Conservation (phyloP, 306 rosid species). For the Prunus salicina region DNA sequence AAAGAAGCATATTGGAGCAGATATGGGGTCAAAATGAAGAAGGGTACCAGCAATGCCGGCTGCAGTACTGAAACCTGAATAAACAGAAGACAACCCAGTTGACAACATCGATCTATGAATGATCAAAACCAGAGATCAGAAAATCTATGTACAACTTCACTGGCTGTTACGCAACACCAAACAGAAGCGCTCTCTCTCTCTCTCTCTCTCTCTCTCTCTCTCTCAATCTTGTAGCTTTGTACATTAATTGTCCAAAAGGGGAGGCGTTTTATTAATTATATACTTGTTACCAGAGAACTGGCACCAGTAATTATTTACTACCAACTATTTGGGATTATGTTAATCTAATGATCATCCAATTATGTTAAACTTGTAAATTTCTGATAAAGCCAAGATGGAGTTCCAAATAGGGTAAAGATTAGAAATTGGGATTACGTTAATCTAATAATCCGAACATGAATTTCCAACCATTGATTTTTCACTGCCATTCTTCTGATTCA, state of each 20-base stretch:
- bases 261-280: not conserved
- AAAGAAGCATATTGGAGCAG: not conserved
- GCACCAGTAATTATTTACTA: not conserved
- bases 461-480: not conserved
- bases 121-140: not conserved
- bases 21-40: not conserved
- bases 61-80: conserved; percentile 20
- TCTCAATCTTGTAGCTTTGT: not conserved
- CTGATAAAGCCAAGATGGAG: not conserved
- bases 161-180: not conserved
- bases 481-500: not conserved
- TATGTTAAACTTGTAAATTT: not conserved
- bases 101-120: conserved; percentile 10
- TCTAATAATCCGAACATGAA: not conserved
- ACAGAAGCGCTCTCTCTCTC: not conserved
- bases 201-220: not conserved
- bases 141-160: not conserved
- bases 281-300: not conserved
- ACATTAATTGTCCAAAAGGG: not conserved
- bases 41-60: conserved; percentile 43
- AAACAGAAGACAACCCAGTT: conserved; percentile 29
- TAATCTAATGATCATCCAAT: not conserved
- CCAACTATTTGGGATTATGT: not conserved
- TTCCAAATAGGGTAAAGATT: not conserved
- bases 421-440: not conserved